Conservation (phyloP, 495 filamentous ascomycete genomes). For the Gamarada debralockiae region DNA sequence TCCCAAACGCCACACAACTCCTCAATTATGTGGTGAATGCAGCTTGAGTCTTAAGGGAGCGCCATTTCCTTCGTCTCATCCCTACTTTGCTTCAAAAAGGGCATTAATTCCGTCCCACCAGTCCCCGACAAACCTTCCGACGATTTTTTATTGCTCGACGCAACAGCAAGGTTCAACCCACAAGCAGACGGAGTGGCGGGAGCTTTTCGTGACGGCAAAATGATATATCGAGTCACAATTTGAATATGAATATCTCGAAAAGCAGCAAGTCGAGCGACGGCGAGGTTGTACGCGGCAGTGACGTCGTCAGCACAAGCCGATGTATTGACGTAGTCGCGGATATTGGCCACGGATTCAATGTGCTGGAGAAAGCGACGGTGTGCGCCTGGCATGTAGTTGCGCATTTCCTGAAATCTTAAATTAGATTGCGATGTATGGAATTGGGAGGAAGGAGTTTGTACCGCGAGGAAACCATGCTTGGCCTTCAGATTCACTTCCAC, state of each 20-base stretch:
- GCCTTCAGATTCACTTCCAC: neutral
- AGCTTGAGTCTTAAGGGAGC: neutral
- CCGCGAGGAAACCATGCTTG: constrained; percentile 14
- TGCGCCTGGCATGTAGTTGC: constrained; percentile 29
- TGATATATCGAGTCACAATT: constrained; percentile 29
- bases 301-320: constrained; percentile 4
- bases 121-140: constrained; percentile 17
- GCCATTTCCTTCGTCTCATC: constrained; percentile 15
- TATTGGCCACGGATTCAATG: constrained; percentile 20
- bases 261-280: constrained; percentile 14
- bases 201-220: constrained; percentile 18
- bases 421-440: neutral
- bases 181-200: neutral
- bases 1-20: too few species aligned
- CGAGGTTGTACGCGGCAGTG: constrained; percentile 18
- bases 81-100: constrained; percentile 25
- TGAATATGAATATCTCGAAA: constrained; percentile 30
- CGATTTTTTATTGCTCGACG: constrained; percentile 8
- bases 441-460: neutral
- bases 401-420: constrained; percentile 22
- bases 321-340: constrained; percentile 15
- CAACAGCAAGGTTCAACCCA: constrained; percentile 21
- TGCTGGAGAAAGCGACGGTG: constrained; percentile 25
- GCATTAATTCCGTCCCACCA: constrained; percentile 28
- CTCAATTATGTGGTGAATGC: too few species aligned